Base-by-base conservation (phyloP, 2,329 filamentous ascomycete species). In the Daldinia sp. region DNA sequence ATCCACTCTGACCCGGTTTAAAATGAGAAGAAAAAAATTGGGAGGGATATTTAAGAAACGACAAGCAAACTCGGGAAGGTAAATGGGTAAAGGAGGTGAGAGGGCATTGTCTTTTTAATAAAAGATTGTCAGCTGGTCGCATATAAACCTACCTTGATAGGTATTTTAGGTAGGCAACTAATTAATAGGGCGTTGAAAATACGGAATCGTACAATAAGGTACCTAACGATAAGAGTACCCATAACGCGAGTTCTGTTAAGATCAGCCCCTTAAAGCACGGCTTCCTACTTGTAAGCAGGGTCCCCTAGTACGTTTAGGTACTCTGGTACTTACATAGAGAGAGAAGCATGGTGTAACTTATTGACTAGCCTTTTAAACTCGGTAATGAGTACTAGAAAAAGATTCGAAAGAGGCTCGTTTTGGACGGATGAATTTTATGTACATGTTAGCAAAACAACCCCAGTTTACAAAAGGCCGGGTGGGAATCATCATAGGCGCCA, bases 401-500 rank as follows among this genome's bases (percentile, higher is more conserved):
- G 17, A 30, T 45, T 63, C 53, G 27, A n/a, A 21, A 60, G 58
- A 64, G 58, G 41, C 59, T 66, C 29, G 59, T 61, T 52, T 68
- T 47, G 29, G 34, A 52, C 57, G 49, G 37, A 58, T 27, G 52
- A 58, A 61, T 48, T 8, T n/a, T n/a, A n/a, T n/a, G n/a, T 65
- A 48, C 39, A 55, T 21, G 47, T 51, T 41, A 58, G 49, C 55
- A 50, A 30, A 56, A 50, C 25, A 41, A 66, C 32, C 63, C 61
- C 35, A 41, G 57, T 41, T 55, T 29, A 49, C 30, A 52, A 43
- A 53, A 41, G 43, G 47, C 43, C 59, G 45, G 59, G 52, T 41
- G 32, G 47, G 50, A 51, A 27, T 49, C 48, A 47, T 35, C 54
- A 55, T 58, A 67, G 61, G 58, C 64, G 65, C 65, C 65, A 68